A percentile compares a stretch with the other conserved stretches of the same genome.
phyloP scores from a whole-genome alignment of 2,329 filamentous ascomycete species.

The Ascochyta koolunga region DNA sequence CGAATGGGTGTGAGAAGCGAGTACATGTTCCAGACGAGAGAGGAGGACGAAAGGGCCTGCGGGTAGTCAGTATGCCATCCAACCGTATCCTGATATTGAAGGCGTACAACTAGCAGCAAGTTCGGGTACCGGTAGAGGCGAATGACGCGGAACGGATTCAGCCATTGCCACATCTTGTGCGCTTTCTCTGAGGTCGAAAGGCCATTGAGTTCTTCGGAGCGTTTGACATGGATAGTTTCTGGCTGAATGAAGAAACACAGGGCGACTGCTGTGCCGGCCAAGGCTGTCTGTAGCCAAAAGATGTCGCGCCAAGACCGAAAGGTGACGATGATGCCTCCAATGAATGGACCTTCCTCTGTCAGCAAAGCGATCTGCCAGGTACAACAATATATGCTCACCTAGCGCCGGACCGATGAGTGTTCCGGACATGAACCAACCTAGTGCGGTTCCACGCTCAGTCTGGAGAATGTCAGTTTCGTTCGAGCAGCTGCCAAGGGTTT shows the following conservation, averaged over 20 bases:
- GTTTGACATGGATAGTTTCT: slow-evolving; percentile 73
- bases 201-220: slow-evolving; percentile 66
- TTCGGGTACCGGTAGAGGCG: slow-evolving; percentile 72
- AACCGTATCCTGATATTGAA: not conserved
- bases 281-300: slow-evolving; percentile 76
- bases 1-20: slow-evolving; percentile 71
- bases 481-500: slow-evolving; percentile 3
- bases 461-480: slow-evolving; percentile 50
- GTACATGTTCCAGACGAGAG: slow-evolving; percentile 79
- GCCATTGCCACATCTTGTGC: slow-evolving; percentile 64
- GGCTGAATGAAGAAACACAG: slow-evolving; percentile 71
- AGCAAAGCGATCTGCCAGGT: not conserved
- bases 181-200: slow-evolving; percentile 58
- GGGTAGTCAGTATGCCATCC: not conserved
- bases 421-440: slow-evolving; percentile 75
- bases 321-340: slow-evolving; percentile 78
- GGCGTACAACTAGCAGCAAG: slow-evolving; percentile 57
- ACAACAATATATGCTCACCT: slow-evolving; percentile 18
- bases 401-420: slow-evolving; percentile 70
- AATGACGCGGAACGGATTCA: slow-evolving; percentile 70
- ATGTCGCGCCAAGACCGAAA: slow-evolving; percentile 75
- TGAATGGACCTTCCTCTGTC: slow-evolving; percentile 66
- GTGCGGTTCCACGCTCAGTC: slow-evolving; percentile 73
- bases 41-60: slow-evolving; percentile 62
- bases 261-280: slow-evolving; percentile 65